These are phyloP conservation scores for Chlorella sorokiniana DNA, from an alignment of 139 green algal genomes.

Conservation along the genomic window DNA sequence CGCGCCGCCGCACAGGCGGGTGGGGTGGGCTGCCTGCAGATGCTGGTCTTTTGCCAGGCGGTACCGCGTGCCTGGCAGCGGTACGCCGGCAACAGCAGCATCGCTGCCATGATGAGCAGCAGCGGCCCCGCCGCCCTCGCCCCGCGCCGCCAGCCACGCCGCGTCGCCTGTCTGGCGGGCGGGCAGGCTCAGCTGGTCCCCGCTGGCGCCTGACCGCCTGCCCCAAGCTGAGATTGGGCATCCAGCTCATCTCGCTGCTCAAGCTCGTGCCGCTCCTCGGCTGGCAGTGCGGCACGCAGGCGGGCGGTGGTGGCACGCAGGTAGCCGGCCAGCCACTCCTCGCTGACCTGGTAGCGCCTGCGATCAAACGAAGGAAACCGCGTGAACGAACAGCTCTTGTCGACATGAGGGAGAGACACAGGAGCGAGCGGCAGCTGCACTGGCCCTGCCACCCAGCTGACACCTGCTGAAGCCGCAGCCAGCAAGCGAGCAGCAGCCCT, in stretches of 20 bases:
- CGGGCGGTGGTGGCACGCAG: not conserved
- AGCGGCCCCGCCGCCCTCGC: conserved; percentile 36
- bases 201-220: not conserved
- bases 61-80: conserved; percentile 25
- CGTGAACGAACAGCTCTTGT: not conserved
- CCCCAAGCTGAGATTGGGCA: not conserved
- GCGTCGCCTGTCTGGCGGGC: conserved; percentile 46
- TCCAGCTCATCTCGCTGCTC: conserved; percentile 16
- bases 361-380: not conserved
- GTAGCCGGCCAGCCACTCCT: conserved; percentile 9
- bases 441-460: no score
- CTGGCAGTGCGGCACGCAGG: conserved; percentile 22
- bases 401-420: not conserved
- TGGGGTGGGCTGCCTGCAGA: not conserved
- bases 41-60: conserved; percentile 25
- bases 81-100: not conserved
- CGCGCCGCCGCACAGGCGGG: conserved; percentile 40
- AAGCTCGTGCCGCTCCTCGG: not conserved
- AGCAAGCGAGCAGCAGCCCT: conserved; percentile 12
- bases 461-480: not conserved
- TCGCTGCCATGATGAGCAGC: not conserved
- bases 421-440: no score
- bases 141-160: conserved; percentile 42
- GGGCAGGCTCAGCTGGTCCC: conserved; percentile 22
- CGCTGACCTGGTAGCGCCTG: not conserved